Percentiles rank a stretch among this genome's conserved stretches.
Conservation (phyloP, 2,329 filamentous ascomycete genomes). For the Aspergillus fumigatus region DNA sequence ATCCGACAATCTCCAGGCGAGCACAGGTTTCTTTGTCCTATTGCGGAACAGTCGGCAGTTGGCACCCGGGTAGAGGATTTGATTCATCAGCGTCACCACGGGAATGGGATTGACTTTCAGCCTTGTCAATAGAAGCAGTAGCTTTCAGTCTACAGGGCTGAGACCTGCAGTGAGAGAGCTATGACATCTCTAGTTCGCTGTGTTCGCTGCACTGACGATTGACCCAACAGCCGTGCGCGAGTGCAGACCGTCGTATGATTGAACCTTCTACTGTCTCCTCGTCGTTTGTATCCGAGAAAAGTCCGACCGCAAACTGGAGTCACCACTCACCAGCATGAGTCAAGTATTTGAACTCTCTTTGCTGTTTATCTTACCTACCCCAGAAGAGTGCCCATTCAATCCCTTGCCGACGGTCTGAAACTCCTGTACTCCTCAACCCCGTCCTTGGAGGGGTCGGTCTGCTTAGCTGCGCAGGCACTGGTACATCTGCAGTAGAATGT, state of each 20-base stretch:
- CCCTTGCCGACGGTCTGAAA: neutral
- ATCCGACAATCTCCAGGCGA: neutral
- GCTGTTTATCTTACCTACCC: too few relatives aligned
- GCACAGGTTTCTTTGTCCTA: neutral
- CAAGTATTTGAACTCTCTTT: neutral
- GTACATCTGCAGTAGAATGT: neutral
- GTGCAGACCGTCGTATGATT: neutral
- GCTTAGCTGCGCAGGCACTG: neutral
- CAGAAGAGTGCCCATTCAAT: neutral
- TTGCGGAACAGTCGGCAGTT: slow-evolving; percentile 1
- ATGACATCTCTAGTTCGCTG: neutral
- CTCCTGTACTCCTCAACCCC: neutral
- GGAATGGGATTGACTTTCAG: neutral
- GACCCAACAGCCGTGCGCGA: too few relatives aligned
- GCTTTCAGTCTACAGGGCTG: neutral
- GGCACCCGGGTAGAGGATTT: neutral
- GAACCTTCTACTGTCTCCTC: neutral
- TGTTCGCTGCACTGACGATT: neutral
- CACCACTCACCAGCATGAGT: too few relatives aligned
- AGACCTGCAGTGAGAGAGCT: neutral
- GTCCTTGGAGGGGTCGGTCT: neutral
- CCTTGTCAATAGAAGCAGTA: neutral
- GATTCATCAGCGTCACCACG: neutral
- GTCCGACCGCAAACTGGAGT: neutral
- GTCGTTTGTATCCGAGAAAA: neutral